phyloP scores from a whole-genome alignment of 257 asterid genomes.

The Scutellaria baicalensis region DNA sequence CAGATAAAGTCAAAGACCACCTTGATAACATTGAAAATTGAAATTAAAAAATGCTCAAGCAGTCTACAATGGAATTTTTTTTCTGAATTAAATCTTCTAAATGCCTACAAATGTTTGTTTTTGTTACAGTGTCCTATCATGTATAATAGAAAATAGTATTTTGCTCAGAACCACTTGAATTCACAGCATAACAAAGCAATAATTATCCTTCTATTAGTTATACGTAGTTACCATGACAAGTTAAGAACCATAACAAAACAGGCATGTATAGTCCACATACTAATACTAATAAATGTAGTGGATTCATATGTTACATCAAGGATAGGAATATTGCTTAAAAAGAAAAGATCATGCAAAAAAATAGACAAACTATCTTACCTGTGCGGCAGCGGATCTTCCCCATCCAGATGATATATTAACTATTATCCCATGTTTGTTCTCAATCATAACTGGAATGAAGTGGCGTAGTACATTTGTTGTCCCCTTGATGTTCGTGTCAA shows the following conservation, averaged over 20 bases:
- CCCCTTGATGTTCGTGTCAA: slow-evolving; percentile 88
- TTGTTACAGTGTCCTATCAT: not conserved
- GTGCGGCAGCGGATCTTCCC: slow-evolving; percentile 99
- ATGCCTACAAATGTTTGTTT: not conserved
- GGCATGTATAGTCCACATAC: not conserved
- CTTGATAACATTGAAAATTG: not conserved
- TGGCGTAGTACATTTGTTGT: slow-evolving; percentile 75
- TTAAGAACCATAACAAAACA: slow-evolving; percentile 2
- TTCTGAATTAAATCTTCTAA: not conserved
- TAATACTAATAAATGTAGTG: not conserved
- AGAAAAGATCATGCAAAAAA: slow-evolving; percentile 2
- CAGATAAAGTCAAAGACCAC: not conserved
- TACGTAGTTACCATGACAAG: not conserved
- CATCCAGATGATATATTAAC: slow-evolving; percentile 97
- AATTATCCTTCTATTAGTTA: slow-evolving; percentile 5
- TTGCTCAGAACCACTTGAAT: not conserved
- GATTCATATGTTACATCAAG: not conserved
- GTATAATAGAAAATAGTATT: not conserved
- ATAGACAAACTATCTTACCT: slow-evolving; percentile 37
- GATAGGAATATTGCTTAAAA: not conserved
- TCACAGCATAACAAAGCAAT: slow-evolving; percentile 1
- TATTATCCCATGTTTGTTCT: slow-evolving; percentile 75
- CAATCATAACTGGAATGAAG: slow-evolving; percentile 83
- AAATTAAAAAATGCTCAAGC: not conserved
- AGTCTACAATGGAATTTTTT: not conserved